Evolutionary conservation across 352 stramenopile genomes (phyloP).

Genomic region (Pythium rhizo-oryzae): DNA sequence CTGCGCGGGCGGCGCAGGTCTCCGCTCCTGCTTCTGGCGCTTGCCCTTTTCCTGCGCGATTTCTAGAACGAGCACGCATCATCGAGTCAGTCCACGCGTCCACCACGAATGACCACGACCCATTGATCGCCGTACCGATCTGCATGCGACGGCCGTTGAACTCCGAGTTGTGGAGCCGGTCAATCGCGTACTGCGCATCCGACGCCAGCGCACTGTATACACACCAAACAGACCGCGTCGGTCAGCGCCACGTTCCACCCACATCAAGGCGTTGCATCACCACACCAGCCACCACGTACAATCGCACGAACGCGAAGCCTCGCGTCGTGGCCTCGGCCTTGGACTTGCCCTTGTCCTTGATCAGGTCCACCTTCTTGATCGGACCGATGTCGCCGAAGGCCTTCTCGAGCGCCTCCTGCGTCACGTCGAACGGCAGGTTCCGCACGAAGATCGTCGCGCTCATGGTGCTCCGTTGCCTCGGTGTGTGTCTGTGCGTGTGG

Average conservation of each 20-base stretch:
- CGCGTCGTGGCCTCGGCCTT: constrained; percentile 82
- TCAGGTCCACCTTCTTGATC: constrained; percentile 87
- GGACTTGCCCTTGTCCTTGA: constrained; percentile 88
- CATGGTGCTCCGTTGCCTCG: constrained; percentile 15
- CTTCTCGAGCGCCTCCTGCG: constrained; percentile 83
- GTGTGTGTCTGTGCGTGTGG: not conserved
- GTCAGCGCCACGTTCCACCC: not conserved
- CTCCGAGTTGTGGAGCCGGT: constrained; percentile 77
- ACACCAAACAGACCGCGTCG: constrained; percentile 4
- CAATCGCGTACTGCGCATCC: constrained; percentile 67
- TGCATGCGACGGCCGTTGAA: constrained; percentile 82
- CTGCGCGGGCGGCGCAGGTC: constrained; percentile 6
- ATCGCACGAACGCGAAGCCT: constrained; percentile 87
- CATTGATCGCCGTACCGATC: constrained; percentile 49
- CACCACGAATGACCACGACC: not conserved
- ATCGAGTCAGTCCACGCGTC: not conserved
- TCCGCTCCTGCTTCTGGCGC: constrained; percentile 20
- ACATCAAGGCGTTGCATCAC: not conserved
- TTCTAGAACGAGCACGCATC: constrained; percentile 35
- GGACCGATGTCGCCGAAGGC: constrained; percentile 82
- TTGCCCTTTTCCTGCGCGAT: constrained; percentile 72
- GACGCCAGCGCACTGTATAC: constrained; percentile 63
- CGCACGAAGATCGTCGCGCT: constrained; percentile 79
- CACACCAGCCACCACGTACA: constrained; percentile 48
- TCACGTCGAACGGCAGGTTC: constrained; percentile 87